These are phyloP conservation scores for Symbiodinium pilosum DNA, from an alignment of 73 alveolate genomes.

Conservation along the genomic window DNA sequence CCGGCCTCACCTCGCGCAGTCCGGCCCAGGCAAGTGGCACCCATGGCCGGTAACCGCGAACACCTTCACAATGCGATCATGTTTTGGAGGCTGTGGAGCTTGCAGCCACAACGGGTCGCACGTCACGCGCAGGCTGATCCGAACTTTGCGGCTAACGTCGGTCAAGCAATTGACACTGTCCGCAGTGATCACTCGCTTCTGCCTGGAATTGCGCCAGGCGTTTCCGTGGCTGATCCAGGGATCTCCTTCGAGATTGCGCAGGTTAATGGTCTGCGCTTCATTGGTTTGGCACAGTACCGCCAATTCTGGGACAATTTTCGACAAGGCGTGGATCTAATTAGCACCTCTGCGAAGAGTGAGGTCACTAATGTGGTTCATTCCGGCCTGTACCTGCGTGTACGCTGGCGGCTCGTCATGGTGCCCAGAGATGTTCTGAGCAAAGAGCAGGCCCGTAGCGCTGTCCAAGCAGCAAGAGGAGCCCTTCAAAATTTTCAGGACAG, in stretches of 20 bases:
- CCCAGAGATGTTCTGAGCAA: constrained; percentile 20
- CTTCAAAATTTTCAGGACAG: neutral
- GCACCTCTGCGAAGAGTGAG: constrained; percentile 73
- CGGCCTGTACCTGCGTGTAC: constrained; percentile 63
- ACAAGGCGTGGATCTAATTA: constrained; percentile 48
- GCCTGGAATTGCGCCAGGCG: constrained; percentile 75
- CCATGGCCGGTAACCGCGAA: too few relatives aligned
- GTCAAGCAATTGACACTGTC: constrained; percentile 66
- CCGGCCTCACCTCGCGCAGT: too few relatives aligned
- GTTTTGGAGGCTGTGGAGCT: too few relatives aligned
- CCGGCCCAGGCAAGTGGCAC: too few relatives aligned
- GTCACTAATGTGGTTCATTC: constrained; percentile 75
- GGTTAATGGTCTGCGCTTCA: constrained; percentile 43
- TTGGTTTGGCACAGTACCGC: constrained; percentile 56
- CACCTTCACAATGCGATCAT: too few relatives aligned
- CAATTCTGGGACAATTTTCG: constrained; percentile 92
- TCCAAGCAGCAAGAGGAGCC: constrained; percentile 85
- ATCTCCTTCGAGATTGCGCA: neutral
- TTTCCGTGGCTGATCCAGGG: constrained; percentile 54
- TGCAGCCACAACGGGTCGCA: neutral
- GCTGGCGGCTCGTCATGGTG: constrained; percentile 80
- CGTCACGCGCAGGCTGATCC: constrained; percentile 33
- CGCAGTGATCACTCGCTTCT: constrained; percentile 56
- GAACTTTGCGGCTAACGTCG: constrained; percentile 71
- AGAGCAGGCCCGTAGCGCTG: constrained; percentile 44